A percentile compares a stretch with the other conserved stretches of the same genome.
phyloP scores from a whole-genome alignment of 305 asterid species.

The Nicotiana rustica region DNA sequence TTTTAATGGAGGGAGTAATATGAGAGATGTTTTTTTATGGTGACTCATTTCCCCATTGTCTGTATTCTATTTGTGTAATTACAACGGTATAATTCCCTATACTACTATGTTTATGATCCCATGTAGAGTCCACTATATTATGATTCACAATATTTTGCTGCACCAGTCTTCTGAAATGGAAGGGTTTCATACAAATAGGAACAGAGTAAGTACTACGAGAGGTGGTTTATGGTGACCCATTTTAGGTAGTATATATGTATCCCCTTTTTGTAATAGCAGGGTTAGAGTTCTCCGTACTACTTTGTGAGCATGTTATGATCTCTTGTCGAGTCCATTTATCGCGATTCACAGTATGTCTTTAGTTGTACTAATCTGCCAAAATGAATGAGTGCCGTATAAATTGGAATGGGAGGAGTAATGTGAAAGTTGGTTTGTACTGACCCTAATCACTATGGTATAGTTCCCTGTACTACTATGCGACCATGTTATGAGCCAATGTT shows the following conservation, averaged over 20 bases:
- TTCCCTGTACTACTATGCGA: neutral
- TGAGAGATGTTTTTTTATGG: neutral
- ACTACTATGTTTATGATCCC: neutral
- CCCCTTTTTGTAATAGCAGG: neutral
- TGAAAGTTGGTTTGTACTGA: neutral
- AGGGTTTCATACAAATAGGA: neutral
- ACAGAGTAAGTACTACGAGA: neutral
- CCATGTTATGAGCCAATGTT: neutral
- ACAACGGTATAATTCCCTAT: neutral
- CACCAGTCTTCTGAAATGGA: neutral
- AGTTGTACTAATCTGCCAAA: neutral
- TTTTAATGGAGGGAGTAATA: neutral
- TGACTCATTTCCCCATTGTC: neutral
- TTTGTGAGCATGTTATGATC: neutral
- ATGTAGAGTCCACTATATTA: neutral
- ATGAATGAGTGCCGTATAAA: neutral
- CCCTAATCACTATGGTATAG: neutral
- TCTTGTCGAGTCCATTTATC: conserved; percentile 15
- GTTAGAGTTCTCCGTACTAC: conserved; percentile 8
- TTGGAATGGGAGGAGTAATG: neutral
- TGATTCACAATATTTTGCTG: neutral
- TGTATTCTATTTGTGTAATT: neutral
- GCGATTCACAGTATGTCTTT: neutral
- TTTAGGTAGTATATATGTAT: neutral
- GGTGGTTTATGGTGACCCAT: neutral